Evolutionary conservation across 768 basidiomycete genomes (phyloP), one percentile per base, ranked within the genome.

Genomic region (Macrolepiota dolichaula): DNA sequence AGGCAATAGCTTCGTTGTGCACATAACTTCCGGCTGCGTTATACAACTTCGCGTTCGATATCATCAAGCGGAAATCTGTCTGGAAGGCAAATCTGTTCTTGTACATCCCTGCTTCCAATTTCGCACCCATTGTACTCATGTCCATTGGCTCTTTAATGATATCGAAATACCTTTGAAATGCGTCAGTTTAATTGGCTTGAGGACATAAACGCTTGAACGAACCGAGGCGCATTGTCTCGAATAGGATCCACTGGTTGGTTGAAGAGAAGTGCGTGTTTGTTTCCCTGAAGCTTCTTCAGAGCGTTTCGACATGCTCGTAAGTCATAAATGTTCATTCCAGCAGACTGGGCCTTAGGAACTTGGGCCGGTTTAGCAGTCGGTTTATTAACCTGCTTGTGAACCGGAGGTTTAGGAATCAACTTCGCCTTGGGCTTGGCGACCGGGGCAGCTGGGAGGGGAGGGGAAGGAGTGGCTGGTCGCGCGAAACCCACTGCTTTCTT

Each of bases 81-180:
- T 88, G 87, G 71, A 98, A 96, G 13, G 81, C 88, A 67, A 88
- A 86, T 10, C 94, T 86, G 67, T 91, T 86, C 63, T 85, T 82
- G 76, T 98, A 98, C 74, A 89, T 83, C 5, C 95, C 94, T 59
- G 84, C 86, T 66, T 91, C 88, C 11, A 98, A 76, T 71, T 96
- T 98, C 38, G 89, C 89, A 27, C 81, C 78, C 79, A 96, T 91
- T 0, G 95, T 94, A 55, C 88, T 87, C 17, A 98, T 79, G 69
- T 99, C 97, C 93, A 99, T 98, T 0, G 97, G 96, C 11, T 89
- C 81, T 72, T 91, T 91, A 72, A 99, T 88, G 61, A 95, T 76
- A 56, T 91, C 87, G 68, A 94, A 94, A 72, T 98, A 98, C 66
- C 95, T 96, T 19, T 64, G 42, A 17, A 40, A 57, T 12, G 22